A percentile compares a stretch with the other conserved stretches of the same genome.
phyloP scores from a whole-genome alignment of 352 stramenopile genomes.

The Phytophthora syringae region DNA sequence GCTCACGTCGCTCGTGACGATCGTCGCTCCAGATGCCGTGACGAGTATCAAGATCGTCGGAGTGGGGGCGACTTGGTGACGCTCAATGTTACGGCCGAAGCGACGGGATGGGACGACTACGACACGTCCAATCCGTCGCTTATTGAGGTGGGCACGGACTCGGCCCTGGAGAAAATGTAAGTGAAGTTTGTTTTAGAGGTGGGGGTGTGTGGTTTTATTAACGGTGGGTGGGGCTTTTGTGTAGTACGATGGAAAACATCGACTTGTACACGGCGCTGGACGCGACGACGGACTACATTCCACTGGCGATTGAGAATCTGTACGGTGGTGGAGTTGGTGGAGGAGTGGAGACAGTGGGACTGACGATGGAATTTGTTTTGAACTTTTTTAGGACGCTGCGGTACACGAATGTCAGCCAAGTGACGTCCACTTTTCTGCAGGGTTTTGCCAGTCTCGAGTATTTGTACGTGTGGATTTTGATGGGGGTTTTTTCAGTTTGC shows the following conservation, averaged over 20 bases:
- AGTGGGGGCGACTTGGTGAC: constrained; percentile 33
- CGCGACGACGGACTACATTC: constrained; percentile 45
- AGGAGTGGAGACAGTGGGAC: not conserved
- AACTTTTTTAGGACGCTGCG: constrained; percentile 34
- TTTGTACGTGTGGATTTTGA: constrained; percentile 17
- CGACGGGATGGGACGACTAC: constrained; percentile 47
- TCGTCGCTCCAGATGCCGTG: constrained; percentile 47
- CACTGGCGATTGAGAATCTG: constrained; percentile 49
- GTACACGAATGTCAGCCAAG: constrained; percentile 49
- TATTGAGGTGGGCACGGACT: constrained; percentile 46
- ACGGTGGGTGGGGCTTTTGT: not conserved
- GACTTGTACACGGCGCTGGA: constrained; percentile 44
- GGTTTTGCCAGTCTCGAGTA: constrained; percentile 51
- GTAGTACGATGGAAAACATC: constrained; percentile 51
- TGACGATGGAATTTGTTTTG: not conserved
- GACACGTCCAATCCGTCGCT: constrained; percentile 43
- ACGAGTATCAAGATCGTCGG: constrained; percentile 41
- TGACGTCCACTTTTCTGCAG: constrained; percentile 50
- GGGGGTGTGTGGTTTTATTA: constrained; percentile 1
- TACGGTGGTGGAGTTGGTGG: constrained; percentile 9
- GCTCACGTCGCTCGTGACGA: constrained; percentile 53
- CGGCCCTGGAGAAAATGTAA: constrained; percentile 44
- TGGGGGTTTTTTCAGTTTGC: not conserved
- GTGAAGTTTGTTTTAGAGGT: not conserved
- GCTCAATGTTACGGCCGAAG: constrained; percentile 51